Base-by-base conservation (phyloP, 2,329 filamentous ascomycete species). In the Botryotinia globosa region DNA sequence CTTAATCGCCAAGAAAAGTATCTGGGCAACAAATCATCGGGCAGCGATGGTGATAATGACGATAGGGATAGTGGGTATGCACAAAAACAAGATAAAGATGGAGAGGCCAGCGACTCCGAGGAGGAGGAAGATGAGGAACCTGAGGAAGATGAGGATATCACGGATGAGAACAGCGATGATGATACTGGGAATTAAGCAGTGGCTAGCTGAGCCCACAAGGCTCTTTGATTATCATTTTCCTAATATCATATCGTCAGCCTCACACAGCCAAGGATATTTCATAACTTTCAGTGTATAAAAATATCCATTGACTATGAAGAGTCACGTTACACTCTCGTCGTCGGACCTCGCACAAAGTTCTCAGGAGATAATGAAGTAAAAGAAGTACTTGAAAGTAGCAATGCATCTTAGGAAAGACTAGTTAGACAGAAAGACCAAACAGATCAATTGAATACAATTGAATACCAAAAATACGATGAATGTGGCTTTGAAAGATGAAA, bases 301-400 rank as follows among this genome's bases (percentile, higher is more conserved):
- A n/a, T n/a, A n/a, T n/a, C n/a, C n/a, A n/a, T n/a, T n/a, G n/a
- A n/a, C n/a, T n/a, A n/a, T n/a, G n/a, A n/a, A n/a, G n/a, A n/a
- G n/a, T n/a, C n/a, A n/a, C n/a, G n/a, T n/a, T n/a, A n/a, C n/a
- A 1, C 22, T 39, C 12, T 39, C 12, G 1, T 14, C 1, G 0
- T n/a, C 12, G 1, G 6, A 22, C 2, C 10, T 39, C 3, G 12
- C 1, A 6, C 22, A 22, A 14, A 7, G 10, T 3, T 25, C 0
- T 59, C 4, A 54, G n/a, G 6, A 18, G 29, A 9, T 18, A 0
- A 32, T 32, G n/a, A n/a, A 54, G 5, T 14, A 4, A 4, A 29
- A 56, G 0, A 29, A 10, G 32, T 14, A 59, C 32, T 37, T 7
- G 2, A 12, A 34, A 4, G 56, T 12, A 25, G 32, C 18, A 37